These are phyloP conservation scores for Coemansia sp. DNA, from an alignment of 192 early-diverging fungal genomes.

Conservation along the genomic window DNA sequence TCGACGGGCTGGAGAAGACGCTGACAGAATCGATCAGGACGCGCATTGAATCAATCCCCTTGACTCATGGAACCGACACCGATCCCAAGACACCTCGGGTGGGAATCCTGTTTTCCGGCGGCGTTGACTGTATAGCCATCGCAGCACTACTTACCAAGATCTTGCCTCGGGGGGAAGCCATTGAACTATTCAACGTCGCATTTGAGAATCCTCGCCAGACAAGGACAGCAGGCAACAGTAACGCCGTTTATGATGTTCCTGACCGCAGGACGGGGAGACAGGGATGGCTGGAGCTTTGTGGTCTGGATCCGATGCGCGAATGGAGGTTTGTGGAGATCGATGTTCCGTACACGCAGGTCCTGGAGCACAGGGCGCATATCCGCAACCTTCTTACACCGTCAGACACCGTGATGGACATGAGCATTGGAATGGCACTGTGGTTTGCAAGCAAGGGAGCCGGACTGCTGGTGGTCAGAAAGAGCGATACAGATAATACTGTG, in stretches of 20 bases:
- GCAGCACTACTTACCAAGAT: slow-evolving; percentile 78
- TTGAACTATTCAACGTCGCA: slow-evolving; percentile 92
- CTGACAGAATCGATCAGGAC: slow-evolving; percentile 18
- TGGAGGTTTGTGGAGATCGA: slow-evolving; percentile 93
- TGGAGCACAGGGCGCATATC: slow-evolving; percentile 59
- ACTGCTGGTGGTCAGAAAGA: slow-evolving; percentile 11
- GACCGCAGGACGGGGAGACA: slow-evolving; percentile 77
- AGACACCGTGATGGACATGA: slow-evolving; percentile 94
- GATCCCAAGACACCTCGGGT: slow-evolving; percentile 55
- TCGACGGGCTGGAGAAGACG: slow-evolving; percentile 25
- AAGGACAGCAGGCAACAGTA: neutral
- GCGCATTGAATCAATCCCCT: slow-evolving; percentile 31
- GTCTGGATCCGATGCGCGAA: slow-evolving; percentile 63
- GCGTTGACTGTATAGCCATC: slow-evolving; percentile 88
- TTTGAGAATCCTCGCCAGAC: slow-evolving; percentile 86
- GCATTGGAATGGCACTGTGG: slow-evolving; percentile 96
- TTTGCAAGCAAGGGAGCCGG: slow-evolving; percentile 87
- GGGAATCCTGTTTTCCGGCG: slow-evolving; percentile 89
- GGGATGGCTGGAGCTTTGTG: slow-evolving; percentile 57
- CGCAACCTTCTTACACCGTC: slow-evolving; percentile 75
- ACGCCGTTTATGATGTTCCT: slow-evolving; percentile 62
- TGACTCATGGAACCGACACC: neutral
- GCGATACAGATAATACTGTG: neutral
- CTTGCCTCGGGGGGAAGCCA: slow-evolving; percentile 71
- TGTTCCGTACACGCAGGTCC: slow-evolving; percentile 74